Evolutionary conservation across 441 rosid species (phyloP), one percentile per base, ranked within the genome.

Genomic region (Erodium trifolium): DNA sequence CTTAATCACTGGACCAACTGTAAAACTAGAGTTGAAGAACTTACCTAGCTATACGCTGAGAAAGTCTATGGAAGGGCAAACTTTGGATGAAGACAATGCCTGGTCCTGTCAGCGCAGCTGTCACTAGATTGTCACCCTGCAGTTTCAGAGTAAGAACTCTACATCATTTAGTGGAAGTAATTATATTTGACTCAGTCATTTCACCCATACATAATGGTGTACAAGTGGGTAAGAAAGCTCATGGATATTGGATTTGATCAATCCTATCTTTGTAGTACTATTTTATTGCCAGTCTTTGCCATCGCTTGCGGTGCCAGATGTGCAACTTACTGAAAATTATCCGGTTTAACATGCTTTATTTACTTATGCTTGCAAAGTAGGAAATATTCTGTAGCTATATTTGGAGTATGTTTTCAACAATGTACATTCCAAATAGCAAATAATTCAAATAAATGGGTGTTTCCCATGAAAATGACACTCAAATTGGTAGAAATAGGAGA

Each of bases 21-120:
- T 23, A 34, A 34, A 34, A 34, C 37, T 34, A 3, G 37, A 34
- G 37, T 34, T 53, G 43, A 18, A 72, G 47, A 67, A 5, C 53
- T 65, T 79, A 91, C 99, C 98, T 87, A 31, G 98, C 98, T 17
- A 94, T 90, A 11, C 94, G 86, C 81, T 88, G 98, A 37, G 98
- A 94, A 77, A 92, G 78, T 27, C 93, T 82, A 71, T 87, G 96
- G 67, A 94, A 94, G 7, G 99, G 99, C 73, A 94, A 78, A 73
- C 98, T 94, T 73, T 94, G 99, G 78, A 92, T 88, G 83, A 94
- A 94, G 70, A 94, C 99, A 2, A 94, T 92, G 72, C 99, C 98
- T 11, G 99, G 99, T 72, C 99, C 99, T 3, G 96, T 92, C 68
- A 92, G 80, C 35, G 83, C 75, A 0, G 96, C 96, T 27, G 92